Evolutionary conservation across 2,329 filamentous ascomycete species (phyloP).

Genomic region (Colletotrichum australisinense): DNA sequence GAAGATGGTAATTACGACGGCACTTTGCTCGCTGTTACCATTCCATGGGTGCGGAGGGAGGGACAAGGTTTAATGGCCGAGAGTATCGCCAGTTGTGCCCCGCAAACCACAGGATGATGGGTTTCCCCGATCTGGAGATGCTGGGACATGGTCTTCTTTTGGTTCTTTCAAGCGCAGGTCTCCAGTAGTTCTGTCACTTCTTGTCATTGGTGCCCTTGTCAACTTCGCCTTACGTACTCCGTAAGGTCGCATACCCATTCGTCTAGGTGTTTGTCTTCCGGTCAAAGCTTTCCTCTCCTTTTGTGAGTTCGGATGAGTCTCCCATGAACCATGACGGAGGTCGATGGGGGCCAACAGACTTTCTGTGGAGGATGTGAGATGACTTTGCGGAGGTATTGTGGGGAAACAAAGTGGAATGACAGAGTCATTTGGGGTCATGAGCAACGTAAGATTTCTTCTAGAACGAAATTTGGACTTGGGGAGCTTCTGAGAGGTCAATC

Average conservation of each 20-base stretch:
- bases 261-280: background rate
- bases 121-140: conserved; percentile 5
- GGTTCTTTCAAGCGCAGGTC: background rate
- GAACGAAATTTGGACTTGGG: background rate
- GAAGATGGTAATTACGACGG: conserved; percentile 25
- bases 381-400: conserved; percentile 30
- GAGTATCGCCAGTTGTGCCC: conserved; percentile 23
- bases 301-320: conserved; percentile 17
- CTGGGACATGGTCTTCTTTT: background rate
- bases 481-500: background rate
- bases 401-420: conserved; percentile 7
- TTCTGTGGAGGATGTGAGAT: conserved; percentile 27
- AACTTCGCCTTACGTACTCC: background rate
- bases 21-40: conserved; percentile 33
- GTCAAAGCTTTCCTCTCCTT: background rate
- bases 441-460: background rate
- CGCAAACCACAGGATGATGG: conserved; percentile 8
- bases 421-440: conserved; percentile 10
- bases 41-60: background rate
- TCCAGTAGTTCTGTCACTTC: background rate
- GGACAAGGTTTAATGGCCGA: conserved; percentile 28
- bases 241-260: background rate
- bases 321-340: background rate
- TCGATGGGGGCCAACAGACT: background rate
- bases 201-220: background rate